Base-by-base conservation (phyloP, 1,284 basidiomycete species). In the Coniferiporia weirii region DNA sequence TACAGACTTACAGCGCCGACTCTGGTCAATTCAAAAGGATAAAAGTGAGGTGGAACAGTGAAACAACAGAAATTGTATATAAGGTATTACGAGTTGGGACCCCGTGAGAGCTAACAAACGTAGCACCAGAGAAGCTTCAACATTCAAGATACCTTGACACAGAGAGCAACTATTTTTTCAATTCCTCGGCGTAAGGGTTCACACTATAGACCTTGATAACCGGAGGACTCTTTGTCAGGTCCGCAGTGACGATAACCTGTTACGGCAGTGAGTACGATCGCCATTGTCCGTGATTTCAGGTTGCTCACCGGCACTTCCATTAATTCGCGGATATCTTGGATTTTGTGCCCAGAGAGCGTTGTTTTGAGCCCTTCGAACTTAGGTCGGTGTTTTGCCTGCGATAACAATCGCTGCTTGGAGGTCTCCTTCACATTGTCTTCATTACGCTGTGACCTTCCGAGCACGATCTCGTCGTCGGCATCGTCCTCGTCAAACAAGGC, bases 191-290 rank as follows among this genome's bases (percentile, higher is more conserved):
- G 71, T 90, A 92, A 12, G 89, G 89, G 69, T 92, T 92, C 66
- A 92, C 89, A 67, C 89, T 91, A 77, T 91, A 92, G 57, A 95
- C 93, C 73, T 93, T 93, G 77, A 95, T 89, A 64, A 96, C 93
- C 8, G 94, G 94, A 56, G 94, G 94, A 66, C 89, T 93, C 82
- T 95, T 95, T 64, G 91, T 93, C 66, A 96, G 75, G 72, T 97
- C 94, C 40, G 93, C 92, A 43, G 93, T 94, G 65, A 97, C 85
- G 69, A 96, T 94, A 66, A 95, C 90, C 90, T 92, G 63, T 0
- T 53, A 35, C 64, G 52, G 46, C 17, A 45, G 9, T 45, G 54
- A 36, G 38, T 57, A 46, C n/a, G 59, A 43, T 52, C 27, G 27
- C 27, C 27, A 27, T 5, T 27, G 5, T 27, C 27, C 27, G 27